Evolutionary conservation across 2,329 filamentous ascomycete genomes (phyloP).

Genomic region (Calonectria ilicicola): DNA sequence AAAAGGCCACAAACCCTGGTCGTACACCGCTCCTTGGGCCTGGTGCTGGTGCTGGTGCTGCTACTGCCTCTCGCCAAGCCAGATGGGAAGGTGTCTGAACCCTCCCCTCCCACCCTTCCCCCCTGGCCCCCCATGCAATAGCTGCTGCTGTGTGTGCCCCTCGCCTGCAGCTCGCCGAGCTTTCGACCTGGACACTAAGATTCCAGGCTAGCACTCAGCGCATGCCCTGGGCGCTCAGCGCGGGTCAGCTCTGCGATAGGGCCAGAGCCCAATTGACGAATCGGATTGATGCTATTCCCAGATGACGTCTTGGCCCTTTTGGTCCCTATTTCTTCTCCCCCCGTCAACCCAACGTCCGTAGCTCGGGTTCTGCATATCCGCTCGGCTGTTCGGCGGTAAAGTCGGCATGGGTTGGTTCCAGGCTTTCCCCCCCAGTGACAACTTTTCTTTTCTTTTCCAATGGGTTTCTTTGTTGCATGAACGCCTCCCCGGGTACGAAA

Average conservation of each 20-base stretch:
- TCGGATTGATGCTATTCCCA: slow-evolving; percentile 5
- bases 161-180: slow-evolving; percentile 13
- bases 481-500: background rate
- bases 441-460: background rate
- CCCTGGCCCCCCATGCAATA: background rate
- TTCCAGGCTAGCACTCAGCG: background rate
- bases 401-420: background rate
- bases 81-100: background rate
- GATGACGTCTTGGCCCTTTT: background rate
- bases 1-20: background rate
- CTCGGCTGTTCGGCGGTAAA: background rate
- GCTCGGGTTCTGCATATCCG: background rate
- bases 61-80: background rate
- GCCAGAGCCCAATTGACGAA: background rate
- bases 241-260: background rate
- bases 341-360: background rate
- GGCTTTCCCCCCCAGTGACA: background rate
- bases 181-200: background rate
- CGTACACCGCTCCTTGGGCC: background rate
- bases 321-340: background rate
- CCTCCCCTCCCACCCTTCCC: too few species aligned
- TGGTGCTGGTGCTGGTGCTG: too few species aligned
- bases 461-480: background rate
- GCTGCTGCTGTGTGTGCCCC: background rate
- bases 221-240: background rate